Evolutionary conservation across 805 yeast genomes (phyloP).

Genomic region (Geotrichum ghanense): DNA sequence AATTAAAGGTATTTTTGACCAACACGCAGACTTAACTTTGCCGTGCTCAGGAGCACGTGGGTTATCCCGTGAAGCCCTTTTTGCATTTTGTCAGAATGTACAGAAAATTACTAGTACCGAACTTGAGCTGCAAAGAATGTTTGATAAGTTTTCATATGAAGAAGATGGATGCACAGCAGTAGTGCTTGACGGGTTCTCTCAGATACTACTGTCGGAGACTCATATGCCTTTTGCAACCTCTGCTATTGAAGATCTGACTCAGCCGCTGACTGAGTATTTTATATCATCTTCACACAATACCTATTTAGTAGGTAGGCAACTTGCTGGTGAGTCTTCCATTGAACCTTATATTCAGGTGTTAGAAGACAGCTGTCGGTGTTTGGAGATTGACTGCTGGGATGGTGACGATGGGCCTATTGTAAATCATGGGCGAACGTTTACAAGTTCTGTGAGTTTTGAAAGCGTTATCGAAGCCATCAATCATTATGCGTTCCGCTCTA

Average conservation of each 20-base stretch:
- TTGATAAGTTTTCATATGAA: not conserved
- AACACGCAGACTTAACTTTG: conserved; percentile 8
- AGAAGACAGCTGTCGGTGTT: conserved; percentile 86
- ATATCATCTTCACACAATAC: conserved; percentile 95
- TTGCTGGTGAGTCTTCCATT: conserved; percentile 79
- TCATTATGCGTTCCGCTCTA: conserved; percentile 75
- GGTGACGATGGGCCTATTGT: conserved; percentile 73
- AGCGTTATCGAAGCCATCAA: conserved; percentile 64
- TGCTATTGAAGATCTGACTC: conserved; percentile 30
- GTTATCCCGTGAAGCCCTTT: not conserved
- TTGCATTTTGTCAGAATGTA: not conserved
- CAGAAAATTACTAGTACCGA: not conserved
- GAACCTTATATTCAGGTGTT: conserved; percentile 82
- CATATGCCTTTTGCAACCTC: conserved; percentile 14
- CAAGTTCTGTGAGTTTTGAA: conserved; percentile 55
- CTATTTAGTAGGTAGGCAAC: conserved; percentile 76
- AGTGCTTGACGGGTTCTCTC: not conserved
- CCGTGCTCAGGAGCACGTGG: not conserved
- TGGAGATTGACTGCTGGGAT: conserved; percentile 95
- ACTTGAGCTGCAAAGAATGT: not conserved
- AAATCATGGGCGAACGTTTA: conserved; percentile 79
- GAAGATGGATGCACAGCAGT: not conserved
- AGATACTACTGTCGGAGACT: conserved; percentile 4
- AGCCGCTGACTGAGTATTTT: conserved; percentile 75
- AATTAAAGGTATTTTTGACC: conserved; percentile 38